Base-by-base conservation (phyloP, 1,284 basidiomycete genomes). In the Cutaneotrichosporon sp. region DNA sequence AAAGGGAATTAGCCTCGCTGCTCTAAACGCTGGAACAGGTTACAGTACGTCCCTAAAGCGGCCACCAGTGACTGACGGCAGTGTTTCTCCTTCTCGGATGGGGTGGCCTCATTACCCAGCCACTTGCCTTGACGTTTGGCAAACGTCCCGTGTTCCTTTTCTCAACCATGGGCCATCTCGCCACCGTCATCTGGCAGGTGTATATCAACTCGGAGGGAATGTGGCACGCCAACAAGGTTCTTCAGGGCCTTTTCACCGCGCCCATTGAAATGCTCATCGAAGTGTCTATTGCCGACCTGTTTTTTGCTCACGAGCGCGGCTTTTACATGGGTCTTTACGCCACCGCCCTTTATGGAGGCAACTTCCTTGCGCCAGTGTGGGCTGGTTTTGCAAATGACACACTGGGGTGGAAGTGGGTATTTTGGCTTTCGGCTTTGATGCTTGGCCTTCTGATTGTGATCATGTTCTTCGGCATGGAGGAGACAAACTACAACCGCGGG, bases 71-170 rank as follows among this genome's bases (percentile, higher is more conserved):
- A 35, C 54, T 49, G 9, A 48, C 46, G 2, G 1, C 48, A 58
- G 60, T 59, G 54, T 58, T 58, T 48, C 54, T 63, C 5, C 45
- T 63, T 17, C 57, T 64, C n/a, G 64, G 64, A 7, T 60, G 62
- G 52, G 62, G 62, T 10, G 60, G 60, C 3, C 49, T 66, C 7
- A 50, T 66, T 39, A 56, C 55, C 7, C 60, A 63, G 30, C 62
- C 64, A 5, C 51, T 66, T 9, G 62, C 64, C 1, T 34, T 59
- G 22, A 54, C 56, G 2, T 61, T 59, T 22, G 64, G 64, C 37
- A 64, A 64, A 41, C 55, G 62, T 2, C 57, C 57, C 0, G 26
- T 66, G 23, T 66, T 60, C 44, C 21, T 66, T 15, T 21, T 58
- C 37, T 52, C 46, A 17, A 40, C 47, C 7, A n/a, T 55, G 14